These are phyloP conservation scores for Melampsora larici-populina DNA, from an alignment of 1,284 basidiomycete species.

Conservation along the genomic window DNA sequence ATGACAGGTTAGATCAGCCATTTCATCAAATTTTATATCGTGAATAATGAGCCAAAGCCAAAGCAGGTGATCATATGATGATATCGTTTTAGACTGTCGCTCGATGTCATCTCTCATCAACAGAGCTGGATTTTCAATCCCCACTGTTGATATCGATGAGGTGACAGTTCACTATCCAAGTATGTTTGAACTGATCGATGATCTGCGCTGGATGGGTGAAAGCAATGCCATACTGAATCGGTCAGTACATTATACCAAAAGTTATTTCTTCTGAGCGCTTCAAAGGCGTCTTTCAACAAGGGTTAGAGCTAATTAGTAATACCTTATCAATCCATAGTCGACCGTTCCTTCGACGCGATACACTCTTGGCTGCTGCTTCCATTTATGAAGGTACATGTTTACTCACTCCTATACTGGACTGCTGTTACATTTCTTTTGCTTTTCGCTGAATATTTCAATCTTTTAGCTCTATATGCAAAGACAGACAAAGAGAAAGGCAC, in stretches of 20 bases:
- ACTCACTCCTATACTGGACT: neutral
- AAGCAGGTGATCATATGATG: neutral
- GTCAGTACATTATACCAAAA: slow-evolving; percentile 54
- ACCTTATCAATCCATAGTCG: slow-evolving; percentile 57
- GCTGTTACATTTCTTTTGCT: slow-evolving; percentile 29
- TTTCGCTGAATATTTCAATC: slow-evolving; percentile 1
- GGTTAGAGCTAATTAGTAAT: neutral
- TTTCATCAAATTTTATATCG: neutral
- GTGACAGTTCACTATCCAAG: slow-evolving; percentile 84
- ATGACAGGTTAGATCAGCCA: slow-evolving; percentile 73
- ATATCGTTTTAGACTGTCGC: slow-evolving; percentile 48
- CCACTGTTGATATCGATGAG: slow-evolving; percentile 95
- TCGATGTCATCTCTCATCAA: slow-evolving; percentile 77
- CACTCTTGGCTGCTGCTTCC: slow-evolving; percentile 80
- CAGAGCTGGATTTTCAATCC: slow-evolving; percentile 86
- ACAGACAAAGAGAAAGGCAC: slow-evolving; percentile 62
- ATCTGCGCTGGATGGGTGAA: slow-evolving; percentile 94
- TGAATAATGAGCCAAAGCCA: neutral
- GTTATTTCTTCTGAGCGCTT: neutral
- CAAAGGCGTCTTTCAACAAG: neutral
- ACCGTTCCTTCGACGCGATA: slow-evolving; percentile 74
- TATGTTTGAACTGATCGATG: slow-evolving; percentile 93
- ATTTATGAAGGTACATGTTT: slow-evolving; percentile 74
- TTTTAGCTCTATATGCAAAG: slow-evolving; percentile 73
- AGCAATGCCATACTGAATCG: slow-evolving; percentile 82